phyloP scores from a whole-genome alignment of 495 filamentous ascomycete genomes.

The Hypoxylon crocopeplum region DNA sequence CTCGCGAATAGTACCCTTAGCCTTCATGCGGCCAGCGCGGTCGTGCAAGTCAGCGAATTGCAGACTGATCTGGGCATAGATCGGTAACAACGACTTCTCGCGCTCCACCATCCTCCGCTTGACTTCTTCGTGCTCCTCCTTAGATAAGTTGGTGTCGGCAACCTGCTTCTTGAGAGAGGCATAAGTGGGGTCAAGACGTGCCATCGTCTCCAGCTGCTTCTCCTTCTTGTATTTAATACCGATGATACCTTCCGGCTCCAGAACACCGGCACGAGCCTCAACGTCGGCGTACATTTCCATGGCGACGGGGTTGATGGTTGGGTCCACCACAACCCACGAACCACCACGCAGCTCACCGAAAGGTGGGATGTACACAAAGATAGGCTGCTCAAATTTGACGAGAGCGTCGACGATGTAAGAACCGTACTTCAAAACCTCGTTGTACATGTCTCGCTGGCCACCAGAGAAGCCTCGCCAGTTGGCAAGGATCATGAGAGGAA shows the following conservation, averaged over 20 bases:
- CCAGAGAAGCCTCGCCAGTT: constrained; percentile 99
- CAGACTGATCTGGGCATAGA: constrained; percentile 90
- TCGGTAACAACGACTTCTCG: constrained; percentile 86
- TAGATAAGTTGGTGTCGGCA: constrained; percentile 68
- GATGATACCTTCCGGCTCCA: constrained; percentile 97
- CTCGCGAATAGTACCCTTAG: constrained; percentile 90
- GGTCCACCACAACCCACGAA: constrained; percentile 98
- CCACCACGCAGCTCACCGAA: constrained; percentile 97
- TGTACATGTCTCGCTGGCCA: constrained; percentile 99
- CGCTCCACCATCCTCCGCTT: constrained; percentile 88
- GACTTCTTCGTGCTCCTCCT: constrained; percentile 75
- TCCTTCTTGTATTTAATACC: constrained; percentile 98
- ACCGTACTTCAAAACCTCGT: constrained; percentile 98
- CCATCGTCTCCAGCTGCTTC: constrained; percentile 98
- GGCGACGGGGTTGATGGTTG: constrained; percentile 91
- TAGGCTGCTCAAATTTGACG: constrained; percentile 96
- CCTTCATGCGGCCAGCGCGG: constrained; percentile 95
- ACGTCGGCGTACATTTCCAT: constrained; percentile 99
- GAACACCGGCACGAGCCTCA: constrained; percentile 92
- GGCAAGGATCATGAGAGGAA: constrained; percentile 97
- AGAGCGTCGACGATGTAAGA: constrained; percentile 98
- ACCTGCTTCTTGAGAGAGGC: constrained; percentile 79
- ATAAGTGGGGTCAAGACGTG: constrained; percentile 86
- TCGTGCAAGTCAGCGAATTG: constrained; percentile 98
- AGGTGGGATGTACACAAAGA: constrained; percentile 98